Evolutionary conservation across 1,139 yeast genomes (phyloP).

Genomic region (Blastobotrys proliferans): DNA sequence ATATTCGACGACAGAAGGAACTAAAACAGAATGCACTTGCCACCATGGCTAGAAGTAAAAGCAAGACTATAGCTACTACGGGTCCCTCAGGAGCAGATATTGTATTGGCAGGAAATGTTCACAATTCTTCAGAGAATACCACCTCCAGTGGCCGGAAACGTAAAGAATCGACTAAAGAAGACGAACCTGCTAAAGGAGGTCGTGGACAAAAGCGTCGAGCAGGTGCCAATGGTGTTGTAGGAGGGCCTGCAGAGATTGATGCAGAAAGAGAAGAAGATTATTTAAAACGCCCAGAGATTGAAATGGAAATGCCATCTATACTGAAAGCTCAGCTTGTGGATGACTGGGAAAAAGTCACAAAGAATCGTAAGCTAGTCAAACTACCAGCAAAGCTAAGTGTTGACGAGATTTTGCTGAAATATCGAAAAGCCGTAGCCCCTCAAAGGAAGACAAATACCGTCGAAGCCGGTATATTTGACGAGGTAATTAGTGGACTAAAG

Average conservation of each 20-base stretch:
- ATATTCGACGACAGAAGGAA: slow-evolving; percentile 58
- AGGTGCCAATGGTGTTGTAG: not conserved
- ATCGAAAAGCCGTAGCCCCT: slow-evolving; percentile 32
- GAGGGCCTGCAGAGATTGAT: slow-evolving; percentile 41
- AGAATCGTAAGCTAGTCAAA: slow-evolving; percentile 62
- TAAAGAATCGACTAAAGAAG: slow-evolving; percentile 5
- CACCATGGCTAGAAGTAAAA: slow-evolving; percentile 28
- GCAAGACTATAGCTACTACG: slow-evolving; percentile 8
- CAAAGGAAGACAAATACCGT: slow-evolving; percentile 32
- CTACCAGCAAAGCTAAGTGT: slow-evolving; percentile 58
- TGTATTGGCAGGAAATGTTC: slow-evolving; percentile 4
- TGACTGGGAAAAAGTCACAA: slow-evolving; percentile 91
- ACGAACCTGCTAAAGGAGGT: not conserved
- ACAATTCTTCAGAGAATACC: too few species aligned
- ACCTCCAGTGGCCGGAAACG: slow-evolving; percentile 1
- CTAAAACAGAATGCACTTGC: slow-evolving; percentile 49
- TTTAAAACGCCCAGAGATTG: slow-evolving; percentile 46
- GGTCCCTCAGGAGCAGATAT: slow-evolving; percentile 7
- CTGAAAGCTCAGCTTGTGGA: slow-evolving; percentile 73
- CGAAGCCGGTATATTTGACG: slow-evolving; percentile 56
- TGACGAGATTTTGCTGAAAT: slow-evolving; percentile 48
- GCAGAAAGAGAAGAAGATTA: slow-evolving; percentile 38
- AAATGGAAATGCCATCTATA: slow-evolving; percentile 55
- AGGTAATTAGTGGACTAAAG: slow-evolving; percentile 63
- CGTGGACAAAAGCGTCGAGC: not conserved